These are phyloP conservation scores for Schoenoplectus triqueter DNA, from an alignment of 202 grass and related monocot genomes.

Conservation along the genomic window DNA sequence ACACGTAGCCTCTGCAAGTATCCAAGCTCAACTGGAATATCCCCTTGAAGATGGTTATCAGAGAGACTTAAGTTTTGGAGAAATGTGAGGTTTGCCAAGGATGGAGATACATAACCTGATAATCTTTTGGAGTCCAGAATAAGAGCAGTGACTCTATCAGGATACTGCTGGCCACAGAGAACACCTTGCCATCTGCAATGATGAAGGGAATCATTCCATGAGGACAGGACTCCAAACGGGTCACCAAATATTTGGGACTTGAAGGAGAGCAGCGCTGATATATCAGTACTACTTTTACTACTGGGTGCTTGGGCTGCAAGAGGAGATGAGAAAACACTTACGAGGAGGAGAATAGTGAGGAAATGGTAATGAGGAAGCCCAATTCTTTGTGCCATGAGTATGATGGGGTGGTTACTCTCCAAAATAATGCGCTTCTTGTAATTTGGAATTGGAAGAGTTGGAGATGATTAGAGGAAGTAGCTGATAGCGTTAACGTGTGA, in stretches of 20 bases:
- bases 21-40: neutral
- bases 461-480: too few species aligned
- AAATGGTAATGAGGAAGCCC: neutral
- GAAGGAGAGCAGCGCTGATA: neutral
- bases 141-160: neutral
- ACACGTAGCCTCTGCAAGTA: neutral
- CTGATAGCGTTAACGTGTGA: too few species aligned
- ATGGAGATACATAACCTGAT: neutral
- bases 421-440: neutral
- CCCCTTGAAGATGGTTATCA: neutral
- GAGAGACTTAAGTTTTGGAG: neutral
- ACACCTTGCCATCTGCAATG: neutral
- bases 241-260: neutral
- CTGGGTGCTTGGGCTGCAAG: neutral
- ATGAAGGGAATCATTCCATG: neutral
- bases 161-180: neutral
- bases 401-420: neutral
- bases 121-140: neutral
- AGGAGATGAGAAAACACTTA: neutral
- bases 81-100: constrained; percentile 3
- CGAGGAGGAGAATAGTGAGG: neutral
- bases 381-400: neutral
- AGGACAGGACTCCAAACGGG: neutral
- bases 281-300: neutral
- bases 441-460: neutral